Evolutionary conservation across 2,329 filamentous ascomycete genomes (phyloP), one percentile per base, ranked within the genome.

Genomic region (Fonsecaea erecta): DNA sequence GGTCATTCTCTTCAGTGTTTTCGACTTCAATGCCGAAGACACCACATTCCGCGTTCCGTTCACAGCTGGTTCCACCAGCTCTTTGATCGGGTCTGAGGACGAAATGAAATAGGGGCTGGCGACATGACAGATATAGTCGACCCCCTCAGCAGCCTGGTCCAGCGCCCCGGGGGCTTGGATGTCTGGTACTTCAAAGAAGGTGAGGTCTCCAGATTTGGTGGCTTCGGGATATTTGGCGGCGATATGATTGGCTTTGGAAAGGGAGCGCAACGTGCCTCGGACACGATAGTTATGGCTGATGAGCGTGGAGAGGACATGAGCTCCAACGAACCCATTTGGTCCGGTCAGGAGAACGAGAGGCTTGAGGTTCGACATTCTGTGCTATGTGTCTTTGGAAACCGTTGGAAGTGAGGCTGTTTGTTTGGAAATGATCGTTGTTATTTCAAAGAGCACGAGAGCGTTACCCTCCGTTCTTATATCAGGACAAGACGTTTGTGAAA

Each of bases 1-100:
- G 8, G 85, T 78, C 26, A 85, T 75, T 24, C 79, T 74, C 43
- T 72, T 73, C 6, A 77, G 66, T 11, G 68, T 57, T 1, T 71
- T 67, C 1, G 68, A 66, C 12, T 67, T 70, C 24, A 67, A 40
- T 18, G 71, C 63, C 2, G 70, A 64, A 7, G 65, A 52, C 1
- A 75, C 60, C 52, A 76, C 68, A 16, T 71, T 70, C 0, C 63
- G 64, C 1, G 71, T 71, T 65, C 1, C 63, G 57, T 11, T 71
- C 43, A 75, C 64, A 1, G 73, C 71, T n/a, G 70, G 74, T 35
- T 66, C 64, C 37, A 75, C 60, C 12, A 75, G 68, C 1, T 77
- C 73, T 5, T 65, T 67, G 64, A 75, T 70, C 21, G 74, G 71
- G 32, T 77, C 70, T 3, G 68, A 54, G 0, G 71, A 48, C 2